Base-by-base conservation (phyloP, 2,329 filamentous ascomycete genomes). In the Magnaporthales sp. region DNA sequence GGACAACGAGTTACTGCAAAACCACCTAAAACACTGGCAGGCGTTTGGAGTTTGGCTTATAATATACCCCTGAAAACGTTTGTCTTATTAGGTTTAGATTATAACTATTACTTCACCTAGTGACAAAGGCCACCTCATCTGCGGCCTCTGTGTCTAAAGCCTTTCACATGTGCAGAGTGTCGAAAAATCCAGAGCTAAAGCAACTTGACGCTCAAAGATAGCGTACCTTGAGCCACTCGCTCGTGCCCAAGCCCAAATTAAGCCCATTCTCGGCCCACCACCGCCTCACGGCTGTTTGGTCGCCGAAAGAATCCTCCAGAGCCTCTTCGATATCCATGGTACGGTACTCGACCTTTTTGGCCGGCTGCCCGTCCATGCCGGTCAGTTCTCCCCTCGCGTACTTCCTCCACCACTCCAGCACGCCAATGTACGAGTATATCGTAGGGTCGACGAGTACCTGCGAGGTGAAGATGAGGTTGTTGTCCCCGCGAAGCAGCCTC, bases 281-380 rank as follows among this genome's bases (percentile, higher is more conserved):
- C 69, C 84, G 83, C 67, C 91, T 82, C 22, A 96, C 91, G 51
- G 85, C 84, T 70, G 88, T 86, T 69, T 92, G 69, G 66, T 90
- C 88, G 9, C 85, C 86, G 64, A 94, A 86, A 26, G 92, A 91
- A 75, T 97, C 93, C 75, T 97, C 93, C 54, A 97, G 83, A 0
- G 93, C 93, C 78, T 97, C 94, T 75, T 97, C 93, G 68, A 98
- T 95, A 76, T 96, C 93, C 76, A 93, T 97, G 1, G 92, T 96
- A 76, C 94, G 93, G 77, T 97, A 97, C 76, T 96, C 92, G 29
- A 97, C 93, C 65, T 86, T 84, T 71, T 93, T 83, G 0, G 88
- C 87, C 69, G 80, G 80, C 32, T 81, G 78, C 19, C 83, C 84
- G 56, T 81, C 77, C 84, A 82, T 86, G 56, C 80, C 83, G 0